phyloP scores from a whole-genome alignment of 140 eudicot genomes.

The Senecio squalidus region DNA sequence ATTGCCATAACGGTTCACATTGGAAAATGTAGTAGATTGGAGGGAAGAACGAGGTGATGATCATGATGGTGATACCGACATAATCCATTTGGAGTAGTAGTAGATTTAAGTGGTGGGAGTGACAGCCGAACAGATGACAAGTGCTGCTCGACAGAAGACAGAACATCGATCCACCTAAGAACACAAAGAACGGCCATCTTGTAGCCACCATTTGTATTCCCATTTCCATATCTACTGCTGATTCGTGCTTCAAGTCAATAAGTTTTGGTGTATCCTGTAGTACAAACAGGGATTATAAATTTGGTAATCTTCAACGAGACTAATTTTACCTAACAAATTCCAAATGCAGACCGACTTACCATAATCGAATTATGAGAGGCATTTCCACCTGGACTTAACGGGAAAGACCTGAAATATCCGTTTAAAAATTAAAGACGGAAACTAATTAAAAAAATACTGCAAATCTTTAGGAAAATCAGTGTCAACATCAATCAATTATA shows the following conservation, averaged over 20 bases:
- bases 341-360: conserved; percentile 18
- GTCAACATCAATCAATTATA: conserved; percentile 1
- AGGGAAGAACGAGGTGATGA: conserved; percentile 92
- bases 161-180: conserved; percentile 84
- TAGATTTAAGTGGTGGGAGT: conserved; percentile 58
- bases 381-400: conserved; percentile 47
- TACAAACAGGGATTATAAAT: not conserved
- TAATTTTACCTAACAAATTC: not conserved
- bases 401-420: conserved; percentile 53
- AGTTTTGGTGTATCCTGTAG: conserved; percentile 55
- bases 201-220: conserved; percentile 31
- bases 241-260: conserved; percentile 51
- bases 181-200: conserved; percentile 90
- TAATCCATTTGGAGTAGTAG: conserved; percentile 71
- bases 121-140: conserved; percentile 88
- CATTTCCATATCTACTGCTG: conserved; percentile 31
- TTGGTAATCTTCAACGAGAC: not conserved
- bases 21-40: conserved; percentile 93
- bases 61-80: conserved; percentile 77
- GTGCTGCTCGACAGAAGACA: conserved; percentile 87
- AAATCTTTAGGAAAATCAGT: not conserved
- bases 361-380: conserved; percentile 38
- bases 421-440: not conserved
- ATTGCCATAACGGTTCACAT: conserved; percentile 74
- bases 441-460: not conserved